Conservation (phyloP, 345 rosid genomes). For the Viola odorata region DNA sequence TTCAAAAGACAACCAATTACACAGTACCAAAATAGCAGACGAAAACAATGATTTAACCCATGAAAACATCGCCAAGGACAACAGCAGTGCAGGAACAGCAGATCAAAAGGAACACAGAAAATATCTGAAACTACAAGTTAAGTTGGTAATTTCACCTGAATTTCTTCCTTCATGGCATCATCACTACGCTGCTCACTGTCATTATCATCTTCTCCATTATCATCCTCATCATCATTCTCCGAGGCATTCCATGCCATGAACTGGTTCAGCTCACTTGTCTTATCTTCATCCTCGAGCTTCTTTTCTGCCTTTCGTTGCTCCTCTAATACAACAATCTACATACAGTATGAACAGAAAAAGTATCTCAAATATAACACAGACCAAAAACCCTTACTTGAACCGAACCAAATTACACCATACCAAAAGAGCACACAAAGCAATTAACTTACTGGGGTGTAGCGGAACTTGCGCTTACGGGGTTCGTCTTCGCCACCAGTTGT, state of each 20-base stretch:
- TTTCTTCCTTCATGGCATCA: conserved; percentile 24
- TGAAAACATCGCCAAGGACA: background rate
- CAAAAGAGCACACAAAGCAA: background rate
- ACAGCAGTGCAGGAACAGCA: background rate
- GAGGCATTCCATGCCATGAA: conserved; percentile 23
- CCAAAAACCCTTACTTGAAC: background rate
- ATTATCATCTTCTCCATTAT: conserved; percentile 15
- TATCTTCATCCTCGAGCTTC: conserved; percentile 41
- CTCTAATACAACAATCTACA: conserved; percentile 66
- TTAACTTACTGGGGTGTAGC: conserved; percentile 77
- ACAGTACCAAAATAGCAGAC: background rate
- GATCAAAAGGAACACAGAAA: background rate
- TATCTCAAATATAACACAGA: background rate
- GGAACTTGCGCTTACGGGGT: conserved; percentile 67
- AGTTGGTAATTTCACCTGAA: conserved; percentile 26
- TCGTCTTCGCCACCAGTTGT: conserved; percentile 44
- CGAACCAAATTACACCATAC: background rate
- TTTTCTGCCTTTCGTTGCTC: conserved; percentile 44
- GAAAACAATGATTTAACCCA: background rate
- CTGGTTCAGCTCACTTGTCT: conserved; percentile 28
- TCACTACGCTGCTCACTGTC: conserved; percentile 31
- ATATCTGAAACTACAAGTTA: background rate
- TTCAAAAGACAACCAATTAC: background rate
- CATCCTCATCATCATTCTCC: conserved; percentile 27
- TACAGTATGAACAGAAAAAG: conserved; percentile 16